Conservation (phyloP, 2,329 filamentous ascomycete species). For the Fusarium nelsonii region DNA sequence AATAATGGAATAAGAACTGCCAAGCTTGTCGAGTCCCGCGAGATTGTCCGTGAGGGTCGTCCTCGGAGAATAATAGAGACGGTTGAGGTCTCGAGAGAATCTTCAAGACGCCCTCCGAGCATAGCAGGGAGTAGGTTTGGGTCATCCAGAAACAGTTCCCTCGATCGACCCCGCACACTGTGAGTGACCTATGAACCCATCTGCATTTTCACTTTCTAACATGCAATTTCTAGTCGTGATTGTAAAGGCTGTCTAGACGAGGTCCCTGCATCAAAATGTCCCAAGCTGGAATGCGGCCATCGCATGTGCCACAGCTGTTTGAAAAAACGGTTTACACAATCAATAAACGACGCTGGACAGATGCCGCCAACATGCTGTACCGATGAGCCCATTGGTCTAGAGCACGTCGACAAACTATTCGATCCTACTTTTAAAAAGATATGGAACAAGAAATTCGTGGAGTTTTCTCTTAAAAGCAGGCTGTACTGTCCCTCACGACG, state of each 20-base stretch:
- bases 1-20: slow-evolving; percentile 31
- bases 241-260: slow-evolving; percentile 82
- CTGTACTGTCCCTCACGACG: slow-evolving; percentile 80
- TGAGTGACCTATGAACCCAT: slow-evolving; percentile 27
- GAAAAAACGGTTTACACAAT: slow-evolving; percentile 79
- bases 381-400: slow-evolving; percentile 76
- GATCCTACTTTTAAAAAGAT: slow-evolving; percentile 78
- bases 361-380: slow-evolving; percentile 91
- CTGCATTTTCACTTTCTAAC: background rate
- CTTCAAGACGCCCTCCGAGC: slow-evolving; percentile 46
- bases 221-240: slow-evolving; percentile 64
- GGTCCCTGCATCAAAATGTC: slow-evolving; percentile 71
- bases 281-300: slow-evolving; percentile 82
- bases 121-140: slow-evolving; percentile 48
- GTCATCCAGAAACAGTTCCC: slow-evolving; percentile 46
- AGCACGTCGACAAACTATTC: slow-evolving; percentile 82
- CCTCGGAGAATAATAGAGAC: slow-evolving; percentile 40
- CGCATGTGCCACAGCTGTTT: slow-evolving; percentile 85
- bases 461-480: slow-evolving; percentile 79
- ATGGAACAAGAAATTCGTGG: slow-evolving; percentile 85
- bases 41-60: slow-evolving; percentile 43
- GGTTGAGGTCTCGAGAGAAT: slow-evolving; percentile 43
- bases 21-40: slow-evolving; percentile 44
- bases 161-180: slow-evolving; percentile 46
- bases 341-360: slow-evolving; percentile 79